phyloP scores from a whole-genome alignment of 768 basidiomycete genomes.

The Russula griseocarnosa region DNA sequence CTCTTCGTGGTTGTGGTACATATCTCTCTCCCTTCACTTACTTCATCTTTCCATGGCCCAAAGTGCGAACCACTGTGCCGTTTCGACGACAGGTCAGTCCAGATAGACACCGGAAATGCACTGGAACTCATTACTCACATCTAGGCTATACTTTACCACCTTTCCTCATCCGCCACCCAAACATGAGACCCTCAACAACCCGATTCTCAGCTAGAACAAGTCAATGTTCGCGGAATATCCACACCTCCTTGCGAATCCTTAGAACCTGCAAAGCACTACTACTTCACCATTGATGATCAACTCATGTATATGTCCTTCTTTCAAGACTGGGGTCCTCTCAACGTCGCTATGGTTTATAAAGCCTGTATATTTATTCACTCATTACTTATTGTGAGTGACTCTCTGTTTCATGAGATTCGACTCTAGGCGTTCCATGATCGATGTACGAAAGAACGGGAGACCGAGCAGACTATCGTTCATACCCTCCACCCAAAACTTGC shows the following conservation, averaged over 20 bases:
- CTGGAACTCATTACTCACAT: slow-evolving; percentile 13
- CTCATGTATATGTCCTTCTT: slow-evolving; percentile 91
- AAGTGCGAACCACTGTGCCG: slow-evolving; percentile 74
- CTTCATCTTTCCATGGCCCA: slow-evolving; percentile 36
- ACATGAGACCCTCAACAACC: slow-evolving; percentile 60
- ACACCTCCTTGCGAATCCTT: slow-evolving; percentile 61
- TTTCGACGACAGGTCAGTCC: slow-evolving; percentile 67
- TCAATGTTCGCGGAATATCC: slow-evolving; percentile 57
- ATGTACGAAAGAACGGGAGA: no score
- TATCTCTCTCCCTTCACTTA: neutral
- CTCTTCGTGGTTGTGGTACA: neutral
- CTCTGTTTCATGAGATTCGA: neutral
- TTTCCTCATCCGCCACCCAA: slow-evolving; percentile 72
- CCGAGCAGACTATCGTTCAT: no score
- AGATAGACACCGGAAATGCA: neutral
- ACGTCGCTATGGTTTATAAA: slow-evolving; percentile 90
- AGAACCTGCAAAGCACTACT: slow-evolving; percentile 79
- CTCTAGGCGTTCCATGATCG: neutral
- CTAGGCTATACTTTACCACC: slow-evolving; percentile 80
- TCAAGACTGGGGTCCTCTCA: slow-evolving; percentile 91
- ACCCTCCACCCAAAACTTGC: neutral
- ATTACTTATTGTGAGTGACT: slow-evolving; percentile 43
- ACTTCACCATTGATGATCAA: slow-evolving; percentile 91
- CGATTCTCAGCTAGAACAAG: slow-evolving; percentile 50
- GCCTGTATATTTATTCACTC: slow-evolving; percentile 90